A percentile compares a stretch with the other conserved stretches of the same genome.
Conservation (phyloP, 2,329 filamentous ascomycete genomes). For the Fusarium sp. region DNA sequence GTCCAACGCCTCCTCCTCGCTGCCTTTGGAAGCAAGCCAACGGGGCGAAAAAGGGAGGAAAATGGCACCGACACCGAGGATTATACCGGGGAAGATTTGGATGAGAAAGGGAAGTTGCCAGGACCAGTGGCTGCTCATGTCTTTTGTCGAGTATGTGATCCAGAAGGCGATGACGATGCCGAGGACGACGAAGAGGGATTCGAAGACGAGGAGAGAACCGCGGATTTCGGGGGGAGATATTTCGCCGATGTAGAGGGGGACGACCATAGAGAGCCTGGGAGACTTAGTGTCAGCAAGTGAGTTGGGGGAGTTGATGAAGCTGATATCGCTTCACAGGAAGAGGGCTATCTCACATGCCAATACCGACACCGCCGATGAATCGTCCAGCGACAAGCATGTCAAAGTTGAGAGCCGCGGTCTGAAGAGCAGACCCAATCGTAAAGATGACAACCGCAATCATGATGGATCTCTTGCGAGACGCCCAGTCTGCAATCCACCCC, state of each 20-base stretch:
- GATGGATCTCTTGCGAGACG: neutral
- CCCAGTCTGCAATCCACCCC: conserved; percentile 17
- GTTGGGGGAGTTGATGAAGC: too few species aligned
- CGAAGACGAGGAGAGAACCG: conserved; percentile 1
- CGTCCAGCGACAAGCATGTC: neutral
- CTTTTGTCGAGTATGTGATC: conserved; percentile 43
- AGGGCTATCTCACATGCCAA: neutral
- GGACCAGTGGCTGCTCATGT: conserved; percentile 20
- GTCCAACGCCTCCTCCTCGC: conserved; percentile 9
- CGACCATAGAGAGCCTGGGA: neutral
- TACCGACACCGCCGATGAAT: neutral
- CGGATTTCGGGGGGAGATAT: conserved; percentile 2
- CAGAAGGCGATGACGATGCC: conserved; percentile 44
- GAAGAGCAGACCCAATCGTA: neutral
- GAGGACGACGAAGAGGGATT: conserved; percentile 1
- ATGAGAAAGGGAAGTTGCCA: conserved; percentile 19
- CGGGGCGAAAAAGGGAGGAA: conserved; percentile 3
- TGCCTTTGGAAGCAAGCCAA: conserved; percentile 14
- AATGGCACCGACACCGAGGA: conserved; percentile 1
- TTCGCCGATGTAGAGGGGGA: neutral
- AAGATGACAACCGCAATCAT: conserved; percentile 1
- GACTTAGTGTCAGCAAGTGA: neutral
- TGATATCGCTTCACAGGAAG: neutral
- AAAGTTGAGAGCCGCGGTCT: neutral
- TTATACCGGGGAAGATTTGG: conserved; percentile 7